Conservation (phyloP, 192 early-diverging fungal genomes). For the Backusella tarrabulga region DNA sequence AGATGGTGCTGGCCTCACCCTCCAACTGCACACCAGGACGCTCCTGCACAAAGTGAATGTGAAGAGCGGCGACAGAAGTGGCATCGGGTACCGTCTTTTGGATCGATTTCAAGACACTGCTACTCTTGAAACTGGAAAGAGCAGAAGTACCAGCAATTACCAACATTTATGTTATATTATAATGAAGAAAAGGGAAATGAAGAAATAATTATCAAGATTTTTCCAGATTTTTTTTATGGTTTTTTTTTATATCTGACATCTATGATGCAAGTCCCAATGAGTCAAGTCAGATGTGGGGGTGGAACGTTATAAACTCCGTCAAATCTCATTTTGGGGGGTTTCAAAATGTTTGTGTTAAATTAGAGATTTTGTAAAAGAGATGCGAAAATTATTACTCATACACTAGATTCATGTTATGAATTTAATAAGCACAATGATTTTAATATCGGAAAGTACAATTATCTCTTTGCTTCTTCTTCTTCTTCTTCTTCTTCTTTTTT, state of each 20-base stretch:
- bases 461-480: too few relatives aligned
- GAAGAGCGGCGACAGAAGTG: conserved; percentile 57
- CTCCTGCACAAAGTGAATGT: conserved; percentile 77
- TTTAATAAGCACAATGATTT: too few relatives aligned
- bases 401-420: too few relatives aligned
- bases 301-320: not conserved
- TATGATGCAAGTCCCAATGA: conserved; percentile 8
- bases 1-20: conserved; percentile 36
- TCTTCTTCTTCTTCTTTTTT: too few relatives aligned
- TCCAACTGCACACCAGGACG: conserved; percentile 32
- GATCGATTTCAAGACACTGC: conserved; percentile 56
- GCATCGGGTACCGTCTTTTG: conserved; percentile 54
- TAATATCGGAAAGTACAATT: too few relatives aligned
- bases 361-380: too few relatives aligned
- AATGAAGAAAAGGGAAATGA: not conserved
- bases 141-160: conserved; percentile 83
- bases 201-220: not conserved
- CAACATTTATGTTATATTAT: conserved; percentile 57
- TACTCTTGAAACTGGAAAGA: conserved; percentile 73
- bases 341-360: too few relatives aligned
- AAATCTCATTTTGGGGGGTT: not conserved
- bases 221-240: not conserved
- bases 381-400: too few relatives aligned
- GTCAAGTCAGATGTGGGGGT: not conserved
- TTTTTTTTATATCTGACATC: not conserved